phyloP scores from a whole-genome alignment of 2,329 filamentous ascomycete species.

The Hirsutella thompsonii region DNA sequence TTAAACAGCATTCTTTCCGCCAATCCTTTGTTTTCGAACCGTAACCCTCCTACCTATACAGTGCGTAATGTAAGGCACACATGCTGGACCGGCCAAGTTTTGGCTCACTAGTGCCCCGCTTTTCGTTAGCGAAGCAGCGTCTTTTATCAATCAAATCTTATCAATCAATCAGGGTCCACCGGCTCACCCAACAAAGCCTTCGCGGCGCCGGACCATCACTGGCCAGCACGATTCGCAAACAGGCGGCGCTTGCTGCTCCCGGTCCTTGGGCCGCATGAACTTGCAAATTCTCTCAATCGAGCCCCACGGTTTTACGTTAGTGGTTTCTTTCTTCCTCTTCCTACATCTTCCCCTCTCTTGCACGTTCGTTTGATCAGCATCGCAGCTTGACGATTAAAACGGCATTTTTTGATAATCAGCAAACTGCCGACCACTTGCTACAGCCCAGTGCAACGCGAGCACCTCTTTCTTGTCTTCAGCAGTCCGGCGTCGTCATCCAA shows the following conservation, averaged over 20 bases:
- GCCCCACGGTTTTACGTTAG: neutral
- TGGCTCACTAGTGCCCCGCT: neutral
- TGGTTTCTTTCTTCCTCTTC: neutral
- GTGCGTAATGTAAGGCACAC: neutral
- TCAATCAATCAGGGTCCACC: slow-evolving; percentile 28
- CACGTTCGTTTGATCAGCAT: too few species aligned
- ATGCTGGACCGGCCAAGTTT: neutral
- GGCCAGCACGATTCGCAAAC: neutral
- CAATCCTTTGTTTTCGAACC: too few species aligned
- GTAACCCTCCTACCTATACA: too few species aligned
- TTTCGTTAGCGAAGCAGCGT: slow-evolving; percentile 3
- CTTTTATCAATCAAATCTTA: slow-evolving; percentile 35
- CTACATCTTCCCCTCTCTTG: neutral
- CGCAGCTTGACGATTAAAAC: too few species aligned
- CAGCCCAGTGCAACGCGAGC: too few species aligned
- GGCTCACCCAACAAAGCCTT: slow-evolving; percentile 12
- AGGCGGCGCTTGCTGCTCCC: neutral
- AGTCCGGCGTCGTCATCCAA: too few species aligned
- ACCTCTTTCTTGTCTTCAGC: too few species aligned
- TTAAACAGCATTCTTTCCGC: too few species aligned
- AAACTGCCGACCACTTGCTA: too few species aligned
- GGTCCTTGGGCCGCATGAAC: neutral
- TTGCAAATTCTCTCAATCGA: neutral
- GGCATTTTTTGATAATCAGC: too few species aligned
- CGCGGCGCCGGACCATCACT: slow-evolving; percentile 19